Evolutionary conservation across 768 basidiomycete species (phyloP), one percentile per base, ranked within the genome.

Genomic region (Pleurotus tuoliensis): DNA sequence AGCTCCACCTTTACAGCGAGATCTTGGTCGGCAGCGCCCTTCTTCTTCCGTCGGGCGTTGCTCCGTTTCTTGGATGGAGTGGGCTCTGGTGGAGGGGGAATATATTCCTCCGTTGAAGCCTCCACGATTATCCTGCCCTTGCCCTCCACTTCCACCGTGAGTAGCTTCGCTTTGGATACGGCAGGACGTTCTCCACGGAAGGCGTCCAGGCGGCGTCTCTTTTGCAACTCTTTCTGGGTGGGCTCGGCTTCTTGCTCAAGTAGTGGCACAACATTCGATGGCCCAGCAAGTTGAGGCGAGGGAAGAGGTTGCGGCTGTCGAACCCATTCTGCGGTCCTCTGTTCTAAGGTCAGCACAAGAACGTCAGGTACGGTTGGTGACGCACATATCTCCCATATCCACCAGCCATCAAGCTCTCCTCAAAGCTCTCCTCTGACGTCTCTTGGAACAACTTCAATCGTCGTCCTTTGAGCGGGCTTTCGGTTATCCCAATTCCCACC

Each of bases 371-470:
- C 47, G 51, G 44, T 13, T 56, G 37, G 20, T n/a, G 47, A 73
- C 83, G 69, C 67, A 86, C 89, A 68, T 90, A 91, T 59, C 80
- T 79, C 1, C 84, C 87, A 68, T 91, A 91, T 6, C 90, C 89
- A 27, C 88, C 88, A 16, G 88, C 88, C 82, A 90, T 88, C 41
- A 91, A 67, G 62, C 88, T 88, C 70, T 92, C 89, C 63, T 92
- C 90, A 62, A 92, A 91, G 63, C 88, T 91, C 69, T 89, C 88
- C 46, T 89, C 88, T 3, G 86, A 87, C 0, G 88, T 90, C 70
- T 90, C 88, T 67, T 90, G 88, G 67, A 91, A 92, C 40, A 92
- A 68, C 61, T 83, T 85, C 37, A 91, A 72, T 50, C 88, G 76
- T 56, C 90, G 76, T 1, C 90, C 90, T 70, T 87, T 90, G 55